phyloP scores from a whole-genome alignment of 345 rosid genomes.

The Corchorus olitorius region DNA sequence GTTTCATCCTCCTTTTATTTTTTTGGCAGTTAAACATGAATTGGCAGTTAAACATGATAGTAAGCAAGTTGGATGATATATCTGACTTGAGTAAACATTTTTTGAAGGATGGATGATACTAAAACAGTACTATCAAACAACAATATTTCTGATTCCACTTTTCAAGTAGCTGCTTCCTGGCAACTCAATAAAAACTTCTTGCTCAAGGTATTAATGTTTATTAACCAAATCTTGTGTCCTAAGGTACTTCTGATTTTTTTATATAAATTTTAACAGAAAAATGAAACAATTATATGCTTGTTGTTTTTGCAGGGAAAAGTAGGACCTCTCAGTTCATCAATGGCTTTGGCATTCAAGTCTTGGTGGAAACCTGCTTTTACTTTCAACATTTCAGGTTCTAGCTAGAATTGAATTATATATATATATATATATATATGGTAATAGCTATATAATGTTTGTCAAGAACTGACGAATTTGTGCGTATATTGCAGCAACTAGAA shows the following conservation, averaged over 20 bases:
- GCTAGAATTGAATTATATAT: background rate
- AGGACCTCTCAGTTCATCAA: conserved; percentile 76
- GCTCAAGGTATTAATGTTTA: conserved; percentile 55
- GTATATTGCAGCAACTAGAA: conserved; percentile 63
- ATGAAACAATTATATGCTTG: background rate
- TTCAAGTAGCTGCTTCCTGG: conserved; percentile 95
- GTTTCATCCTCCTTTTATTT: background rate
- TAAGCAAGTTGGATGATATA: conserved; percentile 70
- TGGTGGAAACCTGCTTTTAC: conserved; percentile 98
- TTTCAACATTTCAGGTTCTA: conserved; percentile 64
- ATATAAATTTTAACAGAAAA: no score
- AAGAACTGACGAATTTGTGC: background rate
- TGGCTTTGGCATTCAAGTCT: conserved; percentile 81
- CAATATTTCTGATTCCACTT: conserved; percentile 55
- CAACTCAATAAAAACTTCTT: conserved; percentile 92
- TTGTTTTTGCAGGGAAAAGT: conserved; percentile 64
- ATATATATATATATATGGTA: background rate
- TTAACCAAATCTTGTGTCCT: conserved; percentile 10
- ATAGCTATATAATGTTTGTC: background rate
- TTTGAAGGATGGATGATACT: conserved; percentile 59
- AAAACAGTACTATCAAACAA: conserved; percentile 28
- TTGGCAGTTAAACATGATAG: no score
- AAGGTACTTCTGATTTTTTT: background rate
- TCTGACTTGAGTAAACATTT: conserved; percentile 23
- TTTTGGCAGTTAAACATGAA: conserved; percentile 49